Conservation (phyloP, 192 early-diverging fungal genomes). For the Nowakowskiella sp. region DNA sequence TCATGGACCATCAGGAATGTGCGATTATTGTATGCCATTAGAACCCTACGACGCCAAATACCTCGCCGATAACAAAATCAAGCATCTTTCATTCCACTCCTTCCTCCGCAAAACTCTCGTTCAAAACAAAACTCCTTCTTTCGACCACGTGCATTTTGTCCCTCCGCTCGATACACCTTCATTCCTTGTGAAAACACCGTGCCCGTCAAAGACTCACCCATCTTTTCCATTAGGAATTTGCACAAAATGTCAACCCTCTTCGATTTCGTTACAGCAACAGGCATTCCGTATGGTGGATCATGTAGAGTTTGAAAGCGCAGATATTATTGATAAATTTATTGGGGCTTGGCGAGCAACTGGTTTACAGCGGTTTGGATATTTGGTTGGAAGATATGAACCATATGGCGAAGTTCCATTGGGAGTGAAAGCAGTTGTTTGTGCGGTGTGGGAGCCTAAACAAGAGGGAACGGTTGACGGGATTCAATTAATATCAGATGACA, state of each 20-base stretch:
- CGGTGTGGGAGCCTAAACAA: constrained; percentile 92
- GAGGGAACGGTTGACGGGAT: constrained; percentile 64
- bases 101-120: constrained; percentile 70
- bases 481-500: constrained; percentile 41
- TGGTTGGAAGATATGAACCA: constrained; percentile 87
- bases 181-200: constrained; percentile 70
- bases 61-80: constrained; percentile 83
- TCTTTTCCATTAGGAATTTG: constrained; percentile 94
- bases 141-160: constrained; percentile 29
- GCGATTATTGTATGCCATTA: constrained; percentile 87
- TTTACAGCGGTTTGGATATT: constrained; percentile 84
- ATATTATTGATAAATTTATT: constrained; percentile 77
- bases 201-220: constrained; percentile 66
- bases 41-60: constrained; percentile 89
- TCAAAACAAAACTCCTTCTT: constrained; percentile 52
- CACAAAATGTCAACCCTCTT: constrained; percentile 93
- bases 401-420: constrained; percentile 89
- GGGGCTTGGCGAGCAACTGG: constrained; percentile 81
- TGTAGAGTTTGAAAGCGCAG: constrained; percentile 80
- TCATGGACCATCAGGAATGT: constrained; percentile 76
- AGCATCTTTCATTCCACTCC: constrained; percentile 94
- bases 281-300: constrained; percentile 93
- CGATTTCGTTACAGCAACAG: constrained; percentile 79
- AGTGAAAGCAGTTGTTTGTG: constrained; percentile 90
- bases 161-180: constrained; percentile 82